Evolutionary conservation across 2,329 filamentous ascomycete genomes (phyloP).

Genomic region (Penicillium psychrosexuale): DNA sequence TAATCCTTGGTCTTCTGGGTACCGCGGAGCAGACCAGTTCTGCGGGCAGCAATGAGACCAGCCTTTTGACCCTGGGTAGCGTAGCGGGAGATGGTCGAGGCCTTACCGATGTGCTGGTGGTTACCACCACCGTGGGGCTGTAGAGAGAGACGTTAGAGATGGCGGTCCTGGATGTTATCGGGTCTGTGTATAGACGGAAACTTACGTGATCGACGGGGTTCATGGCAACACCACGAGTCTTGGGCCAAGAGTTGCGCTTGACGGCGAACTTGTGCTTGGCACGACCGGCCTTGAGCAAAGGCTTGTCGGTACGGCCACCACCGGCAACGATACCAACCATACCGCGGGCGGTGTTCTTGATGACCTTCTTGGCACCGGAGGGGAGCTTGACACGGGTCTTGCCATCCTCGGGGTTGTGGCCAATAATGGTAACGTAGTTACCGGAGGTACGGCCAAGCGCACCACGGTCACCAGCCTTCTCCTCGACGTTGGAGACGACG

Average conservation of each 20-base stretch:
- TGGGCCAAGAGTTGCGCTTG: conserved; percentile 99
- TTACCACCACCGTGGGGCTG: conserved; percentile 96
- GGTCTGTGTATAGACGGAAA: conserved; percentile 1
- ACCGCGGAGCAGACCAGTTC: conserved; percentile 99
- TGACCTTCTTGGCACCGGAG: conserved; percentile 97
- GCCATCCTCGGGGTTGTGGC: conserved; percentile 97
- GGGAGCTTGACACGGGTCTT: conserved; percentile 99
- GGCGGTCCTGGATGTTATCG: neutral
- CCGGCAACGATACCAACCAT: conserved; percentile 99
- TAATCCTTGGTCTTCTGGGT: conserved; percentile 99
- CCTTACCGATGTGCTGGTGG: conserved; percentile 99
- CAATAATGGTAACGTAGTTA: conserved; percentile 98
- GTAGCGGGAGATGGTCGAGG: conserved; percentile 98
- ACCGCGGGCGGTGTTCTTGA: conserved; percentile 85
- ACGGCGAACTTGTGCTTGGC: conserved; percentile 99
- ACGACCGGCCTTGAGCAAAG: conserved; percentile 97
- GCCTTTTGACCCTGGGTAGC: conserved; percentile 99
- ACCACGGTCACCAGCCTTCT: conserved; percentile 97
- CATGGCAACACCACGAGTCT: conserved; percentile 99
- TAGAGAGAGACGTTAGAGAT: conserved; percentile 25
- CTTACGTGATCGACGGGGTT: conserved; percentile 96
- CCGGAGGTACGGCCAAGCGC: conserved; percentile 93
- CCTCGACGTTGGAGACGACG: conserved; percentile 98
- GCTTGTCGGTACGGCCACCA: conserved; percentile 99
- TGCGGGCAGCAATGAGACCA: conserved; percentile 98